A percentile compares a stretch with the other conserved stretches of the same genome.
Evolutionary conservation across 805 yeast species (phyloP).

Genomic region (Schwanniomyces polymorphus): DNA sequence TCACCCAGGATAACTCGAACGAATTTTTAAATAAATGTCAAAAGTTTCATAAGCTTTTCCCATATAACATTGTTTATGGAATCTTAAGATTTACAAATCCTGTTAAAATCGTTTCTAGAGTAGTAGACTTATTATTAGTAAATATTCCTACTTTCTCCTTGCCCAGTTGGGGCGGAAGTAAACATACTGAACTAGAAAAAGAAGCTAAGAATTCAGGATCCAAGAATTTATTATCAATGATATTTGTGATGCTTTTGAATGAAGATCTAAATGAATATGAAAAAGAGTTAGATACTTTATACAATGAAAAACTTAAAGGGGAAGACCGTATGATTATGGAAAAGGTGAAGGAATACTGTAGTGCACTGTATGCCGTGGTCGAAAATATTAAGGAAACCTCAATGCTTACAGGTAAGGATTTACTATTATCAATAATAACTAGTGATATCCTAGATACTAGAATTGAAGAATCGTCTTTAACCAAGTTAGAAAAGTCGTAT

Average conservation of each 20-base stretch:
- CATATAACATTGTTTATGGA: constrained; percentile 74
- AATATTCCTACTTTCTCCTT: constrained; percentile 30
- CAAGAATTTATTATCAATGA: constrained; percentile 58
- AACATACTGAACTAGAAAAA: constrained; percentile 2
- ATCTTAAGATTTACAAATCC: constrained; percentile 86
- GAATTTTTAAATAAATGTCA: constrained; percentile 72
- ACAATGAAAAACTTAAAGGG: constrained; percentile 33
- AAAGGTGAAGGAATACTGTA: constrained; percentile 26
- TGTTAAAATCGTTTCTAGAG: constrained; percentile 71
- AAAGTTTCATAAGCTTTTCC: constrained; percentile 74
- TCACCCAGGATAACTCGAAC: constrained; percentile 79
- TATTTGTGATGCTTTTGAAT: constrained; percentile 68
- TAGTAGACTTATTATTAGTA: constrained; percentile 77
- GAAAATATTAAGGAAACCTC: constrained; percentile 28
- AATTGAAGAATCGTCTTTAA: constrained; percentile 7
- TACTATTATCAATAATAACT: constrained; percentile 22
- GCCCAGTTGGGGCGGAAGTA: constrained; percentile 16
- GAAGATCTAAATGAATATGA: constrained; percentile 73
- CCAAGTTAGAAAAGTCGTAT: constrained; percentile 13
- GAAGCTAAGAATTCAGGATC: constrained; percentile 15
- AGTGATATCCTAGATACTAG: constrained; percentile 20
- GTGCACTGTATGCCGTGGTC: constrained; percentile 6
- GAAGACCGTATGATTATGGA: constrained; percentile 21
- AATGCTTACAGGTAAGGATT: constrained; percentile 15
- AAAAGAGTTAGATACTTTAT: constrained; percentile 49